phyloP scores from a whole-genome alignment of 306 rosid species.

The Datisca glomerata region DNA sequence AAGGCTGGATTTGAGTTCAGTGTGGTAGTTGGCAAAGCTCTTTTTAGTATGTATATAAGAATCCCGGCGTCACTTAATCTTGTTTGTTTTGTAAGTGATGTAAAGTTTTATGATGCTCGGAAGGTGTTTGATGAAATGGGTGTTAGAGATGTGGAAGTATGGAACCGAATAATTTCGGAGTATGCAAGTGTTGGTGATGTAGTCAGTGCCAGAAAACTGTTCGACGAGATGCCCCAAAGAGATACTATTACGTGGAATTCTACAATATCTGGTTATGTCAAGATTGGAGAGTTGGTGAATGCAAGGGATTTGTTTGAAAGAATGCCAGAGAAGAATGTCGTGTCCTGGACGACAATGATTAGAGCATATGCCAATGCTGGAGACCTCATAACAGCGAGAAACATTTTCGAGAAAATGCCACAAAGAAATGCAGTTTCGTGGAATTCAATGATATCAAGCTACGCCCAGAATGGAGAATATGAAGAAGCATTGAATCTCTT shows the following conservation, averaged over 20 bases:
- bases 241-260: conserved; percentile 18
- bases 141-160: conserved; percentile 3
- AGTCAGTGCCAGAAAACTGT: conserved; percentile 12
- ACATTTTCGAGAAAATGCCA: conserved; percentile 16
- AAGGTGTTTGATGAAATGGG: conserved; percentile 14
- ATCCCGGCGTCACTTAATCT: neutral
- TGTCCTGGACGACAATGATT: conserved; percentile 22
- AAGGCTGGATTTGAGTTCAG: conserved; percentile 12
- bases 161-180: conserved; percentile 12
- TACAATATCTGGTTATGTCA: conserved; percentile 13
- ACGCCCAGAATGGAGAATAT: conserved; percentile 8
- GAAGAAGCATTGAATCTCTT: conserved; percentile 16
- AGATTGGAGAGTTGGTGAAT: conserved; percentile 1
- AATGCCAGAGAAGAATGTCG: conserved; percentile 14
- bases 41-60: conserved; percentile 11
- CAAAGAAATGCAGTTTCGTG: conserved; percentile 19
- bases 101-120: conserved; percentile 11
- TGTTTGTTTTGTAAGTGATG: neutral
- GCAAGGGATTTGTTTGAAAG: conserved; percentile 17
- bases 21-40: conserved; percentile 11
- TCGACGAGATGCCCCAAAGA: conserved; percentile 16
- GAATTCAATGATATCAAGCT: conserved; percentile 22
- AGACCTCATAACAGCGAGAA: conserved; percentile 12
- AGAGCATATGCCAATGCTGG: conserved; percentile 14
- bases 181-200: conserved; percentile 8